phyloP scores from a whole-genome alignment of 371 early-diverging fungal species.

The Lichtheimia corymbifera region DNA sequence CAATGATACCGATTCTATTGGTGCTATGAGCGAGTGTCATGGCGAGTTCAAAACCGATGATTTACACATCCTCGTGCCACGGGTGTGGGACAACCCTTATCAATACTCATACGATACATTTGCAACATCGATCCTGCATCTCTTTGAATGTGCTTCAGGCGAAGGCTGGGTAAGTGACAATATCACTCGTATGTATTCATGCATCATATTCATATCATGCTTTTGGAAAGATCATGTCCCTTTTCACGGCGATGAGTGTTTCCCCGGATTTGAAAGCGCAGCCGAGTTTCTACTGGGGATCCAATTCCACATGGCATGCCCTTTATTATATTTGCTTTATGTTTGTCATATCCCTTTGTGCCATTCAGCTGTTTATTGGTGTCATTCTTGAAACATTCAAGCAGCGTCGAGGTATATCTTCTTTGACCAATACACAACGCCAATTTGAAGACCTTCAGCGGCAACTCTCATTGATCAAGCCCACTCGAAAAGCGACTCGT shows the following conservation, averaged over 20 bases:
- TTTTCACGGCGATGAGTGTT: conserved; percentile 46
- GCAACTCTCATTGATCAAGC: conserved; percentile 47
- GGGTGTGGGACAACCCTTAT: conserved; percentile 54
- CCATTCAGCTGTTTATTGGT: conserved; percentile 59
- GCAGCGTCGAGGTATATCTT: conserved; percentile 50
- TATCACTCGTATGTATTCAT: neutral
- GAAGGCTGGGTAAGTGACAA: conserved; percentile 53
- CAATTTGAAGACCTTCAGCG: conserved; percentile 55
- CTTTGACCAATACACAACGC: conserved; percentile 51
- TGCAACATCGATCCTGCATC: conserved; percentile 40
- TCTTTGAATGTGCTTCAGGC: conserved; percentile 58
- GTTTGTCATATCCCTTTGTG: conserved; percentile 55
- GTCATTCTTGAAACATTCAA: conserved; percentile 59
- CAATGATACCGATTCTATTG: conserved; percentile 35
- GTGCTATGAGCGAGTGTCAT: conserved; percentile 19
- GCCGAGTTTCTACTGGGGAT: conserved; percentile 40
- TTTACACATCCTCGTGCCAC: conserved; percentile 36
- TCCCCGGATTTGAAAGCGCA: conserved; percentile 27
- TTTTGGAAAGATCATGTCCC: conserved; percentile 25
- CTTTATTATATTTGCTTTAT: conserved; percentile 54
- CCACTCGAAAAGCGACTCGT: conserved; percentile 36
- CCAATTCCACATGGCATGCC: conserved; percentile 40
- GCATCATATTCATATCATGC: neutral
- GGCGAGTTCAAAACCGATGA: conserved; percentile 42
- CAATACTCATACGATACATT: conserved; percentile 53